These are phyloP conservation scores for Amylocarpus encephaloides DNA, from an alignment of 2,329 filamentous ascomycete species.

Conservation along the genomic window DNA sequence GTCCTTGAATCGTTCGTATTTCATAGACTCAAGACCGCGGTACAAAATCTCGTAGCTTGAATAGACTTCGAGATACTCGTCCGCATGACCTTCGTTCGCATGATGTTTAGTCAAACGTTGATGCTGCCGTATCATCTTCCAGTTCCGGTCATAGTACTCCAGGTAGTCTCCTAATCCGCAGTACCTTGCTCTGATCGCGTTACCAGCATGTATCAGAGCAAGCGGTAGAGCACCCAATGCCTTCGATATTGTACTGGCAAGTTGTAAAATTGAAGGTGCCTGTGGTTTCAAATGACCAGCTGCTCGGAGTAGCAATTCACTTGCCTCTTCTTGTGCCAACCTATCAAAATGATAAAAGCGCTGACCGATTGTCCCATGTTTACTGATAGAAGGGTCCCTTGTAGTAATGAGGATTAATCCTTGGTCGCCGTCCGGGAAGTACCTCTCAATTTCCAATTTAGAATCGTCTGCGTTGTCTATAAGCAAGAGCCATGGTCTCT, in stretches of 20 bases:
- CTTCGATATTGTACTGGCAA: conserved; percentile 16
- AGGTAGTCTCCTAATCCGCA: conserved; percentile 12
- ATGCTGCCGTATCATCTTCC: conserved; percentile 9
- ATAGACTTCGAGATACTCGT: conserved; percentile 24
- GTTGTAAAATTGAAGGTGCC: conserved; percentile 1
- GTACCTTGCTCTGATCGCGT: conserved; percentile 7
- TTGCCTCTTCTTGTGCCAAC: background rate
- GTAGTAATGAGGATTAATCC: conserved; percentile 35
- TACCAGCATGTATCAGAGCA: conserved; percentile 27
- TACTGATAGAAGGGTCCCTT: conserved; percentile 25
- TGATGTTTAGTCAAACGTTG: background rate
- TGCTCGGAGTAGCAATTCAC: conserved; percentile 26
- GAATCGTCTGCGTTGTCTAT: conserved; percentile 39
- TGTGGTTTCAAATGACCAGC: conserved; percentile 7
- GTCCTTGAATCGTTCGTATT: conserved; percentile 23
- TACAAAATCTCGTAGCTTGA: conserved; percentile 29
- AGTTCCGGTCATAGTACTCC: conserved; percentile 4
- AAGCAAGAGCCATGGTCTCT: conserved; percentile 32
- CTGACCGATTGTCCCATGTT: conserved; percentile 4
- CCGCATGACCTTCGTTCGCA: background rate
- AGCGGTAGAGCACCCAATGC: conserved; percentile 27
- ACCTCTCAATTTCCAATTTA: conserved; percentile 17
- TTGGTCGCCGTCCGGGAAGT: conserved; percentile 27
- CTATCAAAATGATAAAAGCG: background rate
- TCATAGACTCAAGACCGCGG: conserved; percentile 18